Evolutionary conservation across 495 filamentous ascomycete genomes (phyloP), one percentile per base, ranked within the genome.

Genomic region (Podospora fimiseda): DNA sequence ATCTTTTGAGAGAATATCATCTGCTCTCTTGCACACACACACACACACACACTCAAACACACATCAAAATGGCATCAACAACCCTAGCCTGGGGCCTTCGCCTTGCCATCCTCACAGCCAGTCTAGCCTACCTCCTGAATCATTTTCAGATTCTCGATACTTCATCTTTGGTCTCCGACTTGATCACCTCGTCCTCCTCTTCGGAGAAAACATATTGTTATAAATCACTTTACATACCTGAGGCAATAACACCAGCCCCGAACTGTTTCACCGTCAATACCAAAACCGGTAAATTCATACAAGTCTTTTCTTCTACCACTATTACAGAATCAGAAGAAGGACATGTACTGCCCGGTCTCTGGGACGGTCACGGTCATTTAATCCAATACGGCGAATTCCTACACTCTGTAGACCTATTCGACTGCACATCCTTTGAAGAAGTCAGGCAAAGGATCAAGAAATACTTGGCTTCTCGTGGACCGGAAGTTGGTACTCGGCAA

Each of bases 341-440:
- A n/a, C 13, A 74, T 52, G 77, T 74, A 1, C 64, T 83, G 42
- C 83, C 83, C 0, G 83, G 82, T 0, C 61, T 86, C 3, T 85
- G 82, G 77, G 83, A 86, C 52, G 81, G 79, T 0, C 83, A 86
- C 52, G 83, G 81, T 0, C 83, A 86, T 59, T 57, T 85, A 52
- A 54, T 83, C 19, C 72, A 71, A 54, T 85, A 83, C 60, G 83
- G 83, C 16, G 81, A 86, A 64, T 82, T 84, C 56, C 60, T 85
- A 53, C 72, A 81, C 53, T 78, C 74, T 30, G 82, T 79, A 0
- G 72, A 79, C 50, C 58, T 86, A 8, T 85, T 83, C 59, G 81
- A 79, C 0, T 65, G 75, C 0, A 48, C 57, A 21, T 76, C 77
- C 22, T 63, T 77, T 41, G 68, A 67, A 1, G 79, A 82, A 21